Conservation (phyloP, 805 yeast species). For the Hemisphaericaspora nanyangensis region DNA sequence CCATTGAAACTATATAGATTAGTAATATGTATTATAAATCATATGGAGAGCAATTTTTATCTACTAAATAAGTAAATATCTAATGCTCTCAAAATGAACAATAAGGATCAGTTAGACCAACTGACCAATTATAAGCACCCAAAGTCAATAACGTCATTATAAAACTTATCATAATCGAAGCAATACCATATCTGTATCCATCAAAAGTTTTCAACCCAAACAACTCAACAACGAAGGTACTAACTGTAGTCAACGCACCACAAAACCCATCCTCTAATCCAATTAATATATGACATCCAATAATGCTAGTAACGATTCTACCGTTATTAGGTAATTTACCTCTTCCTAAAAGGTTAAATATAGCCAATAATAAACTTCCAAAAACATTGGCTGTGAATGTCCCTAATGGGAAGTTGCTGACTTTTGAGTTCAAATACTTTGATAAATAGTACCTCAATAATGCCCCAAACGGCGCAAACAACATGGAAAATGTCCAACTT, state of each 20-base stretch:
- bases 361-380: constrained; percentile 44
- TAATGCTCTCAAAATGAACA: no score
- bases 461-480: constrained; percentile 74
- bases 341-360: constrained; percentile 40
- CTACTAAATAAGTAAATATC: no score
- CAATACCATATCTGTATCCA: constrained; percentile 49
- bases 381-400: constrained; percentile 46
- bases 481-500: constrained; percentile 61
- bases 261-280: constrained; percentile 66
- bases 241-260: constrained; percentile 69
- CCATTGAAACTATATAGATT: no score
- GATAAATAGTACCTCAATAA: constrained; percentile 54
- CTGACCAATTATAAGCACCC: constrained; percentile 73
- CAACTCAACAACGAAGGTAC: constrained; percentile 74
- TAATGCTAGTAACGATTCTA: constrained; percentile 22
- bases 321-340: constrained; percentile 30
- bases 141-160: constrained; percentile 50
- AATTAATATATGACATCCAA: constrained; percentile 47
- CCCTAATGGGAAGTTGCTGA: constrained; percentile 50
- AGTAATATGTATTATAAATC: no score
- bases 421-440: constrained; percentile 40
- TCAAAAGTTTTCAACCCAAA: constrained; percentile 23
- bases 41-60: no score
- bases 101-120: constrained; percentile 35
- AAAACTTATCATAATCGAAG: constrained; percentile 48